These are phyloP conservation scores for Chenopodium formosanum DNA, from an alignment of 148 eudicot genomes.

Conservation along the genomic window DNA sequence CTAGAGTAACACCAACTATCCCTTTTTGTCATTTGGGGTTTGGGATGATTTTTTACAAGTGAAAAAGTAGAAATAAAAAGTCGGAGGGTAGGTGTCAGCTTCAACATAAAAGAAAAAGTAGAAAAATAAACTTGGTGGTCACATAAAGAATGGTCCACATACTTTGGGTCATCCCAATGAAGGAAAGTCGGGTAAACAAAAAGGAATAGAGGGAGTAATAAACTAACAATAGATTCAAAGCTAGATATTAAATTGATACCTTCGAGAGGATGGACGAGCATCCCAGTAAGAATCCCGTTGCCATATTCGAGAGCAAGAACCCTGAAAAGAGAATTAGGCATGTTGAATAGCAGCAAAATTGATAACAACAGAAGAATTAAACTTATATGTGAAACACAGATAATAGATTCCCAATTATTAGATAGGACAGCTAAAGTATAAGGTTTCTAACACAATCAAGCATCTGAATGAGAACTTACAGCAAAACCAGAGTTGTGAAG, in stretches of 20 bases:
- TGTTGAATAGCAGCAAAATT: constrained; percentile 5
- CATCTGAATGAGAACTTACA: constrained; percentile 45
- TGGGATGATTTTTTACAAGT: no score
- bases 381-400: background rate
- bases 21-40: no score
- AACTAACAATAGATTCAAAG: background rate
- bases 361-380: background rate
- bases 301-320: constrained; percentile 97
- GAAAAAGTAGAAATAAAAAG: no score
- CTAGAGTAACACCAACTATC: background rate
- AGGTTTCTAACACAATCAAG: background rate
- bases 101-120: no score
- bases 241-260: constrained; percentile 42
- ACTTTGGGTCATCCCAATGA: background rate
- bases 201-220: background rate
- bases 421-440: background rate
- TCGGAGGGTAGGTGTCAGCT: no score
- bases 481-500: constrained; percentile 99
- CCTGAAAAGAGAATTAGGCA: constrained; percentile 45
- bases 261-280: constrained; percentile 90
- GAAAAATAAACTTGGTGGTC: no score
- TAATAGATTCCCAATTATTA: background rate
- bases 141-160: background rate
- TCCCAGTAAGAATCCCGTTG: constrained; percentile 98
- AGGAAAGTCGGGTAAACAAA: background rate